These are phyloP conservation scores for Skeletonema costatum DNA, from an alignment of 108 stramenopile genomes.

Conservation along the genomic window DNA sequence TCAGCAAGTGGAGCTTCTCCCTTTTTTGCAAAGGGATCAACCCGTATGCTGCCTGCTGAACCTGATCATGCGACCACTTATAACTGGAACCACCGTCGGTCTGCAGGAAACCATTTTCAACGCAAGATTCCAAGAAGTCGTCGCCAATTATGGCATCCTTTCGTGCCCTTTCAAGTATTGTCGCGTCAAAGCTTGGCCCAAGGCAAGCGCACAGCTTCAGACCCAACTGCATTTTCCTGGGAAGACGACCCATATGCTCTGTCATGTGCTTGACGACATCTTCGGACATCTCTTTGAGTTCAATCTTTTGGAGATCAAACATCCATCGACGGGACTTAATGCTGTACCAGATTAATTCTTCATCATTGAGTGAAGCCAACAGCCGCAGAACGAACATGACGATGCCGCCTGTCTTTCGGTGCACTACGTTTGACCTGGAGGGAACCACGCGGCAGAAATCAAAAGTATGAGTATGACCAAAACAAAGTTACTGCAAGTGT, in stretches of 20 bases:
- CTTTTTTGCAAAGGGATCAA: slow-evolving; percentile 36
- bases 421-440: slow-evolving; percentile 10
- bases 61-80: slow-evolving; percentile 60
- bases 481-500: not conserved
- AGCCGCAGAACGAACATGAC: slow-evolving; percentile 29
- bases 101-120: slow-evolving; percentile 23
- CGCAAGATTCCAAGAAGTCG: slow-evolving; percentile 31
- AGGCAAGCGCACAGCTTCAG: slow-evolving; percentile 58
- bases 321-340: slow-evolving; percentile 53
- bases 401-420: slow-evolving; percentile 32
- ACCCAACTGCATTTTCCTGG: slow-evolving; percentile 38
- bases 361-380: slow-evolving; percentile 55
- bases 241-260: slow-evolving; percentile 36
- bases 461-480: not conserved
- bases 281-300: slow-evolving; percentile 18
- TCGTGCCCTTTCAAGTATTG: slow-evolving; percentile 13
- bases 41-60: slow-evolving; percentile 63
- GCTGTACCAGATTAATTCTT: slow-evolving; percentile 53
- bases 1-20: slow-evolving; percentile 52
- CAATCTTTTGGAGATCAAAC: slow-evolving; percentile 54
- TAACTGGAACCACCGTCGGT: slow-evolving; percentile 25
- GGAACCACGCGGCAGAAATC: not conserved
- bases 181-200: slow-evolving; percentile 48
- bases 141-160: slow-evolving; percentile 15
- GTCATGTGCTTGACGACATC: slow-evolving; percentile 51